Conservation (phyloP, 768 basidiomycete genomes). For the Chalciporus pseudorubinellus region DNA sequence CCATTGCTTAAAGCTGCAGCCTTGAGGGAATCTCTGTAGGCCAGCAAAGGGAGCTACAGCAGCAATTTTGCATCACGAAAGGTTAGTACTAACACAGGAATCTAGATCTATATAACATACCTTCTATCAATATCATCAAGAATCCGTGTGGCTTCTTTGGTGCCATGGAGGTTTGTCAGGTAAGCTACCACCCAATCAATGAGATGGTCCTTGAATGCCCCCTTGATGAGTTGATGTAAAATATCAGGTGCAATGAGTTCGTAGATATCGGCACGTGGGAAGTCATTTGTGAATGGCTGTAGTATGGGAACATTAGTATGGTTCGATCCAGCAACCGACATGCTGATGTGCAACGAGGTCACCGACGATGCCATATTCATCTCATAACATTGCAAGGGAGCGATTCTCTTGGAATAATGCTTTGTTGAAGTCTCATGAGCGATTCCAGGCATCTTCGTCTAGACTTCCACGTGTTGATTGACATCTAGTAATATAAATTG, state of each 20-base stretch:
- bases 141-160: constrained; percentile 9
- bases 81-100: too few species aligned
- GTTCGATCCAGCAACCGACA: too few species aligned
- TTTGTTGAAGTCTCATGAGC: too few species aligned
- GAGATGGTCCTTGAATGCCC: constrained; percentile 35
- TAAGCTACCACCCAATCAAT: constrained; percentile 32
- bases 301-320: too few species aligned
- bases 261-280: constrained; percentile 35
- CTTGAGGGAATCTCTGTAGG: constrained; percentile 30
- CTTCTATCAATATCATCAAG: constrained; percentile 31
- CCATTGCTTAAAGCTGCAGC: constrained; percentile 36
- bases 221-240: constrained; percentile 34
- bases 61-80: too few species aligned
- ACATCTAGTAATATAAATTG: too few species aligned
- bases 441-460: too few species aligned
- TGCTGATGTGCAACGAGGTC: constrained; percentile 6
- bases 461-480: too few species aligned
- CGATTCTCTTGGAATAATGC: too few species aligned
- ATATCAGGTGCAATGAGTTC: constrained; percentile 28
- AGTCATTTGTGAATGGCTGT: constrained; percentile 33
- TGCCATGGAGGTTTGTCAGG: constrained; percentile 9
- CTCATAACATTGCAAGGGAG: constrained; percentile 20
- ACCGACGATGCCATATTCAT: constrained; percentile 6
- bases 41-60: constrained; percentile 28
- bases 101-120: constrained; percentile 17